Evolutionary conservation across 495 filamentous ascomycete species (phyloP).

Genomic region (Penicillium angulare): DNA sequence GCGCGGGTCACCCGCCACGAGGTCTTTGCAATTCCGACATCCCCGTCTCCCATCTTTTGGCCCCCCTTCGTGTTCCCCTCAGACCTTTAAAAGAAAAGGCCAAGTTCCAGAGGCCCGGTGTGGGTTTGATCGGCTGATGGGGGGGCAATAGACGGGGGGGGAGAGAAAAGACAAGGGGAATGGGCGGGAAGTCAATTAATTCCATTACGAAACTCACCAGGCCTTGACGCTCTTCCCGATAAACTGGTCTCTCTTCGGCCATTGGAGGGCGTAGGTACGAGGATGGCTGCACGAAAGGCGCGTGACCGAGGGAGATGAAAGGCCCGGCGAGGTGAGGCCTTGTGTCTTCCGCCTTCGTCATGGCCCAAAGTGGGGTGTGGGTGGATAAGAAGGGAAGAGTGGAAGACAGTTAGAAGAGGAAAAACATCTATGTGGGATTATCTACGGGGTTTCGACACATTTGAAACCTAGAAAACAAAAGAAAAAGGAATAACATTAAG

Average conservation of each 20-base stretch:
- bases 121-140: neutral
- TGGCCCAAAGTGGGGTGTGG: constrained; percentile 13
- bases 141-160: neutral
- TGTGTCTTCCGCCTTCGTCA: constrained; percentile 32
- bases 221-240: constrained; percentile 89
- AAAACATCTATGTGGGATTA: neutral
- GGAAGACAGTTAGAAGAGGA: neutral
- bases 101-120: neutral
- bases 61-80: constrained; percentile 7
- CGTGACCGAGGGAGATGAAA: constrained; percentile 41
- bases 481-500: neutral
- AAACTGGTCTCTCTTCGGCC: constrained; percentile 67
- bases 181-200: constrained; percentile 5
- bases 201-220: constrained; percentile 62
- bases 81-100: constrained; percentile 11
- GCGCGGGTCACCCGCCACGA: constrained; percentile 15
- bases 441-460: neutral
- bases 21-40: constrained; percentile 13
- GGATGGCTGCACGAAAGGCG: constrained; percentile 73
- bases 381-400: neutral
- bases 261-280: constrained; percentile 77
- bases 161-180: constrained; percentile 5
- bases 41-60: constrained; percentile 1
- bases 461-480: neutral
- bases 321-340: constrained; percentile 20